These are phyloP conservation scores for Chlamydomonas reinhardtii DNA, from an alignment of 163 green algal species.

Conservation along the genomic window DNA sequence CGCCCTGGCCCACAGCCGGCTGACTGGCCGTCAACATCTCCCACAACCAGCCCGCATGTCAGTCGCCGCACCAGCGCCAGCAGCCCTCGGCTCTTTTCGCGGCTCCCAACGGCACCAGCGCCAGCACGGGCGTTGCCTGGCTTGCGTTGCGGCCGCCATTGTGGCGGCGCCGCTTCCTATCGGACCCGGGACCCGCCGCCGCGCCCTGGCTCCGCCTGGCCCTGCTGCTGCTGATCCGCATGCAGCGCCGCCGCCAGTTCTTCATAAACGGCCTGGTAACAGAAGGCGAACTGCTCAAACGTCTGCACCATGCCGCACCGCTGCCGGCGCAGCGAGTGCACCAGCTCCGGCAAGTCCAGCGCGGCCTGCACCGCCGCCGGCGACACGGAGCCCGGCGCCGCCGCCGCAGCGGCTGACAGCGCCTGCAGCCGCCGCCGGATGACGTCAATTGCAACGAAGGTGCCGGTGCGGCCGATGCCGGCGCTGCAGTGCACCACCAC, in stretches of 20 bases:
- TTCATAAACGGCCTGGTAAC: conserved; percentile 68
- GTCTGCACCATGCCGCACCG: conserved; percentile 78
- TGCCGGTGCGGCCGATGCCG: conserved; percentile 89
- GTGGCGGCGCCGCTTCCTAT: no score
- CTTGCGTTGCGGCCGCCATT: no score
- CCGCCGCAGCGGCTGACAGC: conserved; percentile 6
- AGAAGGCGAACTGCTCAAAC: conserved; percentile 74
- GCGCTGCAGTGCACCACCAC: conserved; percentile 77
- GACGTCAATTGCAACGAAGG: conserved; percentile 84
- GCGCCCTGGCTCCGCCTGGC: no score
- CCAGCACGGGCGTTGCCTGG: no score
- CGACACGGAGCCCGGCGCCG: background rate
- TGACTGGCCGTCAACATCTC: no score
- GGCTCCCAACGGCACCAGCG: no score
- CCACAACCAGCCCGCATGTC: no score
- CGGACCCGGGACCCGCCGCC: background rate
- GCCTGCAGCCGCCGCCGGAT: conserved; percentile 57
- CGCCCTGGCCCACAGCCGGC: no score
- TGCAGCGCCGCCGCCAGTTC: conserved; percentile 53
- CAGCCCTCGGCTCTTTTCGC: no score
- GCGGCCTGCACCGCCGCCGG: conserved; percentile 44
- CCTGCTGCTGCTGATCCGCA: background rate
- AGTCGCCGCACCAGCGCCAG: no score
- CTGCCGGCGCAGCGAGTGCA: conserved; percentile 68
- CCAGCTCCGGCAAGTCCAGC: conserved; percentile 64